Conservation (phyloP, 1,139 yeast species). For the Pichia sp. region DNA sequence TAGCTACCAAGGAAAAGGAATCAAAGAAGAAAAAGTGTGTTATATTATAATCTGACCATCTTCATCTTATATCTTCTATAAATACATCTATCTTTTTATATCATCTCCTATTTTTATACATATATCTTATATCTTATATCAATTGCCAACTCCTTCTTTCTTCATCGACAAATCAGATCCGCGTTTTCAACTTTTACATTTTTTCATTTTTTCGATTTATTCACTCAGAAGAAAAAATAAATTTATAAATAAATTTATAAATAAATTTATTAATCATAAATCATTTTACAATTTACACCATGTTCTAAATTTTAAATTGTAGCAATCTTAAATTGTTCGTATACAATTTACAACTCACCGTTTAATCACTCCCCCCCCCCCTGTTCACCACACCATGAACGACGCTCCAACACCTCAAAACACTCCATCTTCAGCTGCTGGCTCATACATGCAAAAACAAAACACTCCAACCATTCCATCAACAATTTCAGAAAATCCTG, state of each 20-base stretch:
- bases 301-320: no score
- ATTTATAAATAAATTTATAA: no score
- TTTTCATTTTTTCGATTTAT: no score
- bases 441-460: conserved; percentile 53
- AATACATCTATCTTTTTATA: neutral
- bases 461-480: conserved; percentile 63
- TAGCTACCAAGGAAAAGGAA: conserved; percentile 57
- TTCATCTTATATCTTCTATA: no score
- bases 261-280: no score
- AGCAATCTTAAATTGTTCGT: no score
- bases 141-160: neutral
- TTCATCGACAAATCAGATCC: neutral
- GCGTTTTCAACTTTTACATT: neutral
- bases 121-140: no score
- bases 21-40: conserved; percentile 42
- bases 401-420: conserved; percentile 98
- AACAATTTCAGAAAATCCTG: conserved; percentile 67
- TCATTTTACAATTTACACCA: no score
- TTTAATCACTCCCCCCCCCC: neutral
- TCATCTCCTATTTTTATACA: neutral
- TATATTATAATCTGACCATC: conserved; percentile 4
- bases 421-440: conserved; percentile 88
- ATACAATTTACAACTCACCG: no score
- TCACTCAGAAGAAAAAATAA: no score
- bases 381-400: conserved; percentile 36